Percentiles rank a stretch among this genome's conserved stretches.
These are phyloP conservation scores for Mycena rebaudengoi DNA, from an alignment of 768 basidiomycete species.

Conservation along the genomic window DNA sequence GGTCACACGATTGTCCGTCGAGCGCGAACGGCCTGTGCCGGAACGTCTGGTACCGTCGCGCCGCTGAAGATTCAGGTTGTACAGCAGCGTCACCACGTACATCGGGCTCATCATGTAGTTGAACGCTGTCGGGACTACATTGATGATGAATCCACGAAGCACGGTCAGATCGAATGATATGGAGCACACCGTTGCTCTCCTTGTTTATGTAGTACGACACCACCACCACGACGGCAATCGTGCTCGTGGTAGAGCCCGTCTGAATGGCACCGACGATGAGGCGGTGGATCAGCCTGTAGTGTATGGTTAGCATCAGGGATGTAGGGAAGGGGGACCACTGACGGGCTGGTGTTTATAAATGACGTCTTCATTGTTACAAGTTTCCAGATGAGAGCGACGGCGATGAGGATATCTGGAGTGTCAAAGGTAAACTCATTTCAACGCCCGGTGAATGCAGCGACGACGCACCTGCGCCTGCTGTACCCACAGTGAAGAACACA, in stretches of 20 bases:
- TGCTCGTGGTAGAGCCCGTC: slow-evolving; percentile 1
- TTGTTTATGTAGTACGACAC: not conserved
- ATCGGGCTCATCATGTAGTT: not conserved
- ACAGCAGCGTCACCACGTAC: not conserved
- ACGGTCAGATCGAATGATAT: not conserved
- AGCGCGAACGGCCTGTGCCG: not conserved
- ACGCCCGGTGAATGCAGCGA: not conserved
- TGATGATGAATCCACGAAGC: not conserved
- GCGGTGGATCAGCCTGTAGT: slow-evolving; percentile 3
- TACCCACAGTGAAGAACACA: not conserved
- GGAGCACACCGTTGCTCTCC: not conserved
- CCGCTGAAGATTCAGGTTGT: not conserved
- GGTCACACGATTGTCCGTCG: not conserved
- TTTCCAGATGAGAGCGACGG: slow-evolving; percentile 4
- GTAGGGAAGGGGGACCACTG: not conserved
- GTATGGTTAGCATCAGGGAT: too few relatives aligned
- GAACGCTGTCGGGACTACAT: not conserved
- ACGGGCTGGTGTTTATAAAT: not conserved
- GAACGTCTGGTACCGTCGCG: not conserved
- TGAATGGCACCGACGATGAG: slow-evolving; percentile 7
- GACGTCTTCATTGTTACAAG: not conserved
- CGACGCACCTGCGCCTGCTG: not conserved
- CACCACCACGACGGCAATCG: not conserved
- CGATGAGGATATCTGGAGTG: not conserved
- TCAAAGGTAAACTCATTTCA: not conserved